Base-by-base conservation (phyloP, 805 yeast species). In the Ogataea haglerorum region DNA sequence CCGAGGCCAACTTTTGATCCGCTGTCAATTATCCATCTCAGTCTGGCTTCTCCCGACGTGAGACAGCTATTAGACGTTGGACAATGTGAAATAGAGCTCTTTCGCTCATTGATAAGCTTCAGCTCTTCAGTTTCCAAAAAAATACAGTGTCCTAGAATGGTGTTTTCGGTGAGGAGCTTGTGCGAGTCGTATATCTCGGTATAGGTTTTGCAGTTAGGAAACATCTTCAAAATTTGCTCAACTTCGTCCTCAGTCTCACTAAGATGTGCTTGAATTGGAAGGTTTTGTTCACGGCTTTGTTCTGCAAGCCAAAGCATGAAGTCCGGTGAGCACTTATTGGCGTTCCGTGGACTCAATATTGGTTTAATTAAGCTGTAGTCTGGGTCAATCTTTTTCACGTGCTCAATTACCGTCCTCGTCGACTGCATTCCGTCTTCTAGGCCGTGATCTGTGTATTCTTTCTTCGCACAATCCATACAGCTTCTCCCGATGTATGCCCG, bases 401-500 rank as follows among this genome's bases (percentile, higher is more conserved):
- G 78, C 9, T 73, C 66, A 3, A 83, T 68, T 2, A 86, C 76
- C 5, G 67, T 63, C 6, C 63, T 46, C 45, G 83, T 82, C 4
- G 79, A 68, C n/a, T 64, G 53, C 5, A 41, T 31, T 15, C 48
- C 48, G n/a, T 33, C 43, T 6, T 38, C 42, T 3, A 34, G 10
- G 6, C 39, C 36, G 3, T 36, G 21, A 19, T 47, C 51, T 7
- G 43, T 41, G 19, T 47, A 47, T n/a, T 30, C 33, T 15, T 41
- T 30, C 21, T 78, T 55, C 16, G 83, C 75, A 19, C 72, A 75
- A 13, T 75, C 57, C 96, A 90, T 90, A 58, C 96, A 90, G 15
- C 87, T 95, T 50, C 90, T 79, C 3, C 97, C 97, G 30, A 89
- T 78, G 38, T 83, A 73, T 0, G 95, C 95, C 43, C 95, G 69